Evolutionary conservation across 1,284 basidiomycete species (phyloP).

Genomic region (Trichosporon ovoides): DNA sequence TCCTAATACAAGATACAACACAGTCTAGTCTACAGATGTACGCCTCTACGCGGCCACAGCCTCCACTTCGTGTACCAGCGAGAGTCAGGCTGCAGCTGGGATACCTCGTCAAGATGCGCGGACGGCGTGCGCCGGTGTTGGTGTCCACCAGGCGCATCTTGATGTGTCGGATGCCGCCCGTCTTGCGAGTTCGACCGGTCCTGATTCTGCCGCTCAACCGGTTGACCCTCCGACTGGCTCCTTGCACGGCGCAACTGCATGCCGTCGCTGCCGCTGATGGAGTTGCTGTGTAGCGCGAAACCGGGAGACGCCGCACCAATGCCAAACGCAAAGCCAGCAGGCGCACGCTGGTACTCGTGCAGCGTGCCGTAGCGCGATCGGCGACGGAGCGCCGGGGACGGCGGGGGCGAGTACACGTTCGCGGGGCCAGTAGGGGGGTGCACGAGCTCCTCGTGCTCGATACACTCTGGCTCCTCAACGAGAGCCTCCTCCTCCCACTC

Average conservation of each 20-base stretch:
- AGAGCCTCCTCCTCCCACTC: slow-evolving; percentile 20
- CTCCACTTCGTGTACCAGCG: no score
- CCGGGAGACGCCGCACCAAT: slow-evolving; percentile 49
- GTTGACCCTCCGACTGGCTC: not conserved
- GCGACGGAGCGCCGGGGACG: slow-evolving; percentile 20
- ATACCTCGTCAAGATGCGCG: no score
- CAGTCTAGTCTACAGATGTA: no score
- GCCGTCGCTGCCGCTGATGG: slow-evolving; percentile 13
- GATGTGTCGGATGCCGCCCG: no score
- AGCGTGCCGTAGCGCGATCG: slow-evolving; percentile 43
- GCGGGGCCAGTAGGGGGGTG: not conserved
- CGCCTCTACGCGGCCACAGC: no score
- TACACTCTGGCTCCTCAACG: slow-evolving; percentile 20
- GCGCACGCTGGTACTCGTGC: slow-evolving; percentile 38
- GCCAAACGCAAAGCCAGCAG: slow-evolving; percentile 47
- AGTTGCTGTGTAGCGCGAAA: slow-evolving; percentile 41
- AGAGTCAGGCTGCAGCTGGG: no score
- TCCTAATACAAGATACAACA: no score
- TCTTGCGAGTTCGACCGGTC: no score
- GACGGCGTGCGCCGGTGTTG: no score
- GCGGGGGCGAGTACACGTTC: slow-evolving; percentile 10
- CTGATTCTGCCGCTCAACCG: no score
- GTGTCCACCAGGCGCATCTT: no score
- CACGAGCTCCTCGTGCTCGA: slow-evolving; percentile 23
- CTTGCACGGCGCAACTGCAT: not conserved